Percentiles rank a stretch among this genome's conserved stretches.
Conservation (phyloP, 108 stramenopile genomes). For the Cyclotella cryptica region DNA sequence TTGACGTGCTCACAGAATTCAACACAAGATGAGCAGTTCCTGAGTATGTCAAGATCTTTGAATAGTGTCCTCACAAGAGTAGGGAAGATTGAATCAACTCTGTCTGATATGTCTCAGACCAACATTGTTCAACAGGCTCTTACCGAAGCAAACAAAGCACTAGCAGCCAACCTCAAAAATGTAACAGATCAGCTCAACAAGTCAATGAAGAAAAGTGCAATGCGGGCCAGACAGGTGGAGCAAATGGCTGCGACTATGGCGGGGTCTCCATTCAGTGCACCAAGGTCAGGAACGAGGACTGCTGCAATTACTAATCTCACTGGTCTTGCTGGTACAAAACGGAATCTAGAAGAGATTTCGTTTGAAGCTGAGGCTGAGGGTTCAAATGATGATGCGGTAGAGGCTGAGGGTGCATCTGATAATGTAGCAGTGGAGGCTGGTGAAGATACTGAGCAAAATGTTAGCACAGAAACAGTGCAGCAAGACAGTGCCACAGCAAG, state of each 20-base stretch:
- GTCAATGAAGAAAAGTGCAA: background rate
- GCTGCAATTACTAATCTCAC: too few species aligned
- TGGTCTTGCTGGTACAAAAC: too few species aligned
- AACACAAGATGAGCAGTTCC: background rate
- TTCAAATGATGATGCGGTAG: too few species aligned
- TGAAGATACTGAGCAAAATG: too few species aligned
- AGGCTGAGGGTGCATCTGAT: too few species aligned
- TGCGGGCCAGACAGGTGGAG: background rate
- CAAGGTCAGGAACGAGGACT: too few species aligned
- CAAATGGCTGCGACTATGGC: background rate
- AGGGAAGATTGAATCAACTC: background rate
- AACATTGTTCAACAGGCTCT: background rate
- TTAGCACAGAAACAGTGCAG: too few species aligned
- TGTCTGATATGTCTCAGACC: background rate
- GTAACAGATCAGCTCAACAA: background rate
- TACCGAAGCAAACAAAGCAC: background rate
- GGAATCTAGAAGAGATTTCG: too few species aligned
- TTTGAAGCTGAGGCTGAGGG: too few species aligned
- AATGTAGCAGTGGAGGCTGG: too few species aligned
- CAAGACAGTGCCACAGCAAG: too few species aligned
- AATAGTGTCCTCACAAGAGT: conserved; percentile 5
- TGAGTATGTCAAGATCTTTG: background rate
- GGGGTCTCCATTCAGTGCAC: too few species aligned
- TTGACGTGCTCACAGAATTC: background rate
- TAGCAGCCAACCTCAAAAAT: background rate